Percentiles rank a stretch among this genome's conserved stretches.
Conservation (phyloP, 805 yeast genomes). For the Hanseniaspora meyeri region DNA sequence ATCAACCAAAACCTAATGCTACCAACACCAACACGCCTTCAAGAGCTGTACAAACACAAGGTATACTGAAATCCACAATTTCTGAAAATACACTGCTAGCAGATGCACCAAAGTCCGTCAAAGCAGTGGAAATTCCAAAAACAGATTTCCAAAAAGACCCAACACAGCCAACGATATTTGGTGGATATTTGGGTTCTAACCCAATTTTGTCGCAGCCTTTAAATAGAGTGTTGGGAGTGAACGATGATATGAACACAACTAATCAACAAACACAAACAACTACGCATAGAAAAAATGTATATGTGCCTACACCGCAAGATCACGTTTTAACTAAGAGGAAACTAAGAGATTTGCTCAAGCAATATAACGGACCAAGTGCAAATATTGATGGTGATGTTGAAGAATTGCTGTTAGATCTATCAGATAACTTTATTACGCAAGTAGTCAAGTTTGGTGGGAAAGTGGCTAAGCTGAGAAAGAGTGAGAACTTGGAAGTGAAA, state of each 20-base stretch:
- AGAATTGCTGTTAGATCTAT: constrained; percentile 76
- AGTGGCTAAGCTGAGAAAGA: constrained; percentile 85
- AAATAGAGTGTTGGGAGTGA: constrained; percentile 42
- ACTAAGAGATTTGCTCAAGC: constrained; percentile 70
- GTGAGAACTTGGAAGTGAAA: constrained; percentile 72
- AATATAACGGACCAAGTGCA: constrained; percentile 83
- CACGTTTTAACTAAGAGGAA: constrained; percentile 82
- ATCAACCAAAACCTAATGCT: constrained; percentile 21
- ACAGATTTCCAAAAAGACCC: constrained; percentile 28
- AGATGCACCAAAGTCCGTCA: constrained; percentile 17
- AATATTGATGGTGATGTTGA: constrained; percentile 91
- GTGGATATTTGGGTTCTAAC: constrained; percentile 52
- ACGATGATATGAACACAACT: constrained; percentile 36
- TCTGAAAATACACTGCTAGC: constrained; percentile 9
- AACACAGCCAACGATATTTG: constrained; percentile 46
- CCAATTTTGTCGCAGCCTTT: constrained; percentile 54
- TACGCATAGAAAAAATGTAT: constrained; percentile 58
- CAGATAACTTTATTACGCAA: constrained; percentile 86
- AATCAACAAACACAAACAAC: constrained; percentile 32
- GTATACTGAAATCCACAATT: neutral
- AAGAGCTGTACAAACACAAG: constrained; percentile 1
- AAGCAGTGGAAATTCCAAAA: constrained; percentile 28
- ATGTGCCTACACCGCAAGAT: constrained; percentile 72
- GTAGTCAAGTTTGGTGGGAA: constrained; percentile 91
- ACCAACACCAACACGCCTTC: neutral